phyloP scores from a whole-genome alignment of 805 yeast genomes.

The Lipomyces sp. region DNA sequence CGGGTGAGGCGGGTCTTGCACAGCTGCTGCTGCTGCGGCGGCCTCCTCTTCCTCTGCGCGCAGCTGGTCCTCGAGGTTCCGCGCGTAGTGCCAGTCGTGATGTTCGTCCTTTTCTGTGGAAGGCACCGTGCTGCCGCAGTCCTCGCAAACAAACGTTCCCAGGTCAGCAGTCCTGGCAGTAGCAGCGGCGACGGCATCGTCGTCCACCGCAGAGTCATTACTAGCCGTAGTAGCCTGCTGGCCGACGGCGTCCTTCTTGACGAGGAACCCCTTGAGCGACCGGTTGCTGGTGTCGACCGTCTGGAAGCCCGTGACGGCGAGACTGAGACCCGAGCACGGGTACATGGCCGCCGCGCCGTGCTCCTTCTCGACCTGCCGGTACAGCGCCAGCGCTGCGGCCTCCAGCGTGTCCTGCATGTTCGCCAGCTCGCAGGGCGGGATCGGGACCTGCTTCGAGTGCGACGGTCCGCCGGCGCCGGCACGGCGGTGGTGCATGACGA shows the following conservation, averaged over 20 bases:
- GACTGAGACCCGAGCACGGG: slow-evolving; percentile 17
- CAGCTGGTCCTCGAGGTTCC: slow-evolving; percentile 28
- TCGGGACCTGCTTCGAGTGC: slow-evolving; percentile 31
- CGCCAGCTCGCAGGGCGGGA: slow-evolving; percentile 17
- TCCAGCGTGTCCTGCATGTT: slow-evolving; percentile 10
- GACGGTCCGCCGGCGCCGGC: slow-evolving; percentile 7
- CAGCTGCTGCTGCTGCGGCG: too few relatives aligned
- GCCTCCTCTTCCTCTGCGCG: slow-evolving; percentile 1
- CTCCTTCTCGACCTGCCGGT: slow-evolving; percentile 10
- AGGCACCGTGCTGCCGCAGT: slow-evolving; percentile 33
- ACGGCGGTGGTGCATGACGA: slow-evolving; percentile 41
- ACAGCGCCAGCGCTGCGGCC: slow-evolving; percentile 32
- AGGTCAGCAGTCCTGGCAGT: too few relatives aligned
- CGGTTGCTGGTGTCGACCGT: slow-evolving; percentile 8
- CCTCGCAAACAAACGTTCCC: slow-evolving; percentile 32
- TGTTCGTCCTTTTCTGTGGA: slow-evolving; percentile 36
- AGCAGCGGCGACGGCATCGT: not conserved
- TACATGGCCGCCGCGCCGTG: slow-evolving; percentile 6
- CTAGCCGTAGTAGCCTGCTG: not conserved
- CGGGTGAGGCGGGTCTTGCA: too few relatives aligned
- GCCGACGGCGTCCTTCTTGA: not conserved
- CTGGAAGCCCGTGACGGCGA: slow-evolving; percentile 20
- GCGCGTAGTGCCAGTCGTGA: slow-evolving; percentile 44
- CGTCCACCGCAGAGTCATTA: not conserved
- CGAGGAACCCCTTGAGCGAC: slow-evolving; percentile 10